phyloP scores from a whole-genome alignment of 73 alveolate genomes.

The Uronychia setigera region DNA sequence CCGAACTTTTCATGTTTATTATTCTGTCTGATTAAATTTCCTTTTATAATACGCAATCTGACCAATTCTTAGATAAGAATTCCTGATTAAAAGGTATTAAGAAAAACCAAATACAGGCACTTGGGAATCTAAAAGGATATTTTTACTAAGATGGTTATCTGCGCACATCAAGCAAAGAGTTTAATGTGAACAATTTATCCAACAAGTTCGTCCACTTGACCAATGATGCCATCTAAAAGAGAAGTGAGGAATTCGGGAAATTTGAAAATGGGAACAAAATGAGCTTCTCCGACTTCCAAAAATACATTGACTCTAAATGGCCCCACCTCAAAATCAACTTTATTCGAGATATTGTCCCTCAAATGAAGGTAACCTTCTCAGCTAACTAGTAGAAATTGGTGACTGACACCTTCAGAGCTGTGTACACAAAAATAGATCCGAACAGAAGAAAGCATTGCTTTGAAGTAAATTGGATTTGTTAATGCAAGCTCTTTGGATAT shows the following conservation, averaged over 20 bases:
- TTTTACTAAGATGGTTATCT: slow-evolving; percentile 74
- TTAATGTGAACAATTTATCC: slow-evolving; percentile 52
- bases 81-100: too few species aligned
- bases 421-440: slow-evolving; percentile 60
- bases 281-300: slow-evolving; percentile 72
- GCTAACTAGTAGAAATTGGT: slow-evolving; percentile 29
- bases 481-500: slow-evolving; percentile 67
- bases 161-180: slow-evolving; percentile 71
- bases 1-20: too few species aligned
- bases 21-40: too few species aligned
- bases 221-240: slow-evolving; percentile 81
- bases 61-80: too few species aligned
- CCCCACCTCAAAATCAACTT: slow-evolving; percentile 56
- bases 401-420: slow-evolving; percentile 66
- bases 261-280: slow-evolving; percentile 83
- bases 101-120: too few species aligned
- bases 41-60: too few species aligned
- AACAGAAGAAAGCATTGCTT: slow-evolving; percentile 62
- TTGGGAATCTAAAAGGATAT: slow-evolving; percentile 50
- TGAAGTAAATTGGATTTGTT: slow-evolving; percentile 42
- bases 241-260: slow-evolving; percentile 74
- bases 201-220: slow-evolving; percentile 76
- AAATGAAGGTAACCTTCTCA: slow-evolving; percentile 42
- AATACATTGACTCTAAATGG: slow-evolving; percentile 50
- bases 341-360: slow-evolving; percentile 63